Evolutionary conservation across 495 filamentous ascomycete species (phyloP), one percentile per base, ranked within the genome.

Genomic region (Penicillium paxilli): DNA sequence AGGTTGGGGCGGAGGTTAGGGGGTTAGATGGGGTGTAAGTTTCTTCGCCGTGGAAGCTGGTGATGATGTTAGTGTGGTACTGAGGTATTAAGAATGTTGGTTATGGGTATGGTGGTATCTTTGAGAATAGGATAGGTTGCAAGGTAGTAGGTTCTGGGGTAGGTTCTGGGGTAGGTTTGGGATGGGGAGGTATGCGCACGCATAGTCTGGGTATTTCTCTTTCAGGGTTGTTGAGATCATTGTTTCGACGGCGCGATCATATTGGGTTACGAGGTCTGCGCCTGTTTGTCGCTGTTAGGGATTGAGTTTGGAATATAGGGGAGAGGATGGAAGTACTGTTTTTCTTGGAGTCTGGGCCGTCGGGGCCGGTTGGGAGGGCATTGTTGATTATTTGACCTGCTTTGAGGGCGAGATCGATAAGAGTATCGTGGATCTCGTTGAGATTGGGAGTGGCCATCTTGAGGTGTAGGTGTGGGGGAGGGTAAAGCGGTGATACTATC

Each of bases 251-350:
- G 87, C 90, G 58, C 83, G 83, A 71, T 96, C 91, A 55, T 90
- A 91, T 69, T 93, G 87, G 21, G 91, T 96, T 25, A 96, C 91
- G 26, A 95, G 81, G 67, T 96, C 91, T 53, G 85, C 87, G 52
- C 87, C 87, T 90, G 42, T 4, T 49, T 6, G 26, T 6, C 1
- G 3, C 7, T 6, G 26, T 1, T 1, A 28, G 28, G 28, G 28
- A 3, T 1, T 32, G 10, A 32, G 28, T 32, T 32, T 22, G 17
- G 4, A 24, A 54, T 23, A 23, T 37, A 30, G 47, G 10, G 32
- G 24, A 44, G 20, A 17, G 37, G 20, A n/a, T 21, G 25, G 23
- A 70, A 60, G 19, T 69, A 94, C 91, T 92, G 66, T 96, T 96
- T 75, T 92, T 86, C 71, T 96, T 97, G 7, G 84, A 85, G 21